phyloP scores from a whole-genome alignment of 768 basidiomycete genomes.

The Lactarius deliciosus region DNA sequence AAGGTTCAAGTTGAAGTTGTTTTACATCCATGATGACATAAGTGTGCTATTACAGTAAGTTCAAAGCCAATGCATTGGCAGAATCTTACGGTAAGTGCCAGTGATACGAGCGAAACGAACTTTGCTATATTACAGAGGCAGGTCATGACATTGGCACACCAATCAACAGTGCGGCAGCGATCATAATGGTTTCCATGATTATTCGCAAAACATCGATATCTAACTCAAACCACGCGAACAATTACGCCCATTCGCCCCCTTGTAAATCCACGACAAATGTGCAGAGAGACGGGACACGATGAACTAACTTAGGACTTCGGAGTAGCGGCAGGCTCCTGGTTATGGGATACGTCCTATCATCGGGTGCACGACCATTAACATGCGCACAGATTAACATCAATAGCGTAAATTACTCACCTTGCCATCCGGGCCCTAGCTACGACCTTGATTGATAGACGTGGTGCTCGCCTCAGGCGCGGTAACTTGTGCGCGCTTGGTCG shows the following conservation, averaged over 20 bases:
- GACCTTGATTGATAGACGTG: background rate
- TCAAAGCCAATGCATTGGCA: background rate
- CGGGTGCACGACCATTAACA: background rate
- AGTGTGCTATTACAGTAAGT: no score
- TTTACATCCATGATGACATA: no score
- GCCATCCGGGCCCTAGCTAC: slow-evolving; percentile 12
- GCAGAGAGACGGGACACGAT: background rate
- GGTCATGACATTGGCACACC: background rate
- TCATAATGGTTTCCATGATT: background rate
- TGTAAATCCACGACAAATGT: background rate
- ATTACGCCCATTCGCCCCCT: background rate
- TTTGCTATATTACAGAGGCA: no score
- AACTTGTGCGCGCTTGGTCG: background rate
- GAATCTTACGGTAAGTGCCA: background rate
- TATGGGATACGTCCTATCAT: slow-evolving; percentile 15
- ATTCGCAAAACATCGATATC: background rate
- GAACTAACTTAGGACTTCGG: background rate
- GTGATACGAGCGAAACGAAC: no score
- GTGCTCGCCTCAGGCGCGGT: slow-evolving; percentile 8
- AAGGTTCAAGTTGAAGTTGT: no score
- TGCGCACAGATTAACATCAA: background rate
- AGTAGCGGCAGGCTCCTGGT: background rate
- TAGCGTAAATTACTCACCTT: background rate
- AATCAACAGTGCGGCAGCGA: background rate
- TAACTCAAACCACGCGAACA: background rate